Evolutionary conservation across 306 rosid genomes (phyloP), one percentile per base, ranked within the genome.

Genomic region (Comarum palustre): DNA sequence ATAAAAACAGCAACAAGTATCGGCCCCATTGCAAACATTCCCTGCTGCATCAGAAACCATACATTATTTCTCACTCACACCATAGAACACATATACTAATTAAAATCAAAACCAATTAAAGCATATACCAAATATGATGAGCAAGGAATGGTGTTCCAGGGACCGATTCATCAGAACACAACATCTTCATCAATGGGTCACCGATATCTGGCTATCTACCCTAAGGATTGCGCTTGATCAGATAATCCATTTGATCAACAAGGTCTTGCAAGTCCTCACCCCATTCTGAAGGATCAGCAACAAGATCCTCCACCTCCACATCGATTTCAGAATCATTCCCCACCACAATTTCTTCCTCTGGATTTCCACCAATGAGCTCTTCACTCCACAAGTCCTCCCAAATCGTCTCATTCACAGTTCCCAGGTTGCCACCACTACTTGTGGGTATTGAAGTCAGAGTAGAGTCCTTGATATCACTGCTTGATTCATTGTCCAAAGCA

Each of bases 211-310:
- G 5, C 24, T 51, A 9, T 20, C 50, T 8, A 27, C 61, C 5
- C 77, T 65, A 77, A 1, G 83, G 85, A 71, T 72, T 75, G n/a
- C 90, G 68, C 66, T 65, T 84, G 75, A 27, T 58, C 29, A 82
- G 90, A 86, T 58, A 86, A 73, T 83, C 95, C 92, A 90, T 69
- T 76, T 91, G 90, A 83, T 88, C 96, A 51, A 88, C 93, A 47
- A 91, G 92, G 13, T 80, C 88, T 66, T 77, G 79, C 81, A 91
- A 75, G 39, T 87, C 87, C 72, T 88, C 89, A 69, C 81, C 73
- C 98, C 98, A 90, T 4, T 86, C 88, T 25, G 31, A 80, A 0
- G 79, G 66, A 2, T 84, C 71, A 3, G 75, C 76, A 22, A 67
- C 76, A 79, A 88, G 73, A 60, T 87, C 87, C 75, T 91, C 96